phyloP scores from a whole-genome alignment of 2,329 filamentous ascomycete species.

The Harringtonia aguacate region DNA sequence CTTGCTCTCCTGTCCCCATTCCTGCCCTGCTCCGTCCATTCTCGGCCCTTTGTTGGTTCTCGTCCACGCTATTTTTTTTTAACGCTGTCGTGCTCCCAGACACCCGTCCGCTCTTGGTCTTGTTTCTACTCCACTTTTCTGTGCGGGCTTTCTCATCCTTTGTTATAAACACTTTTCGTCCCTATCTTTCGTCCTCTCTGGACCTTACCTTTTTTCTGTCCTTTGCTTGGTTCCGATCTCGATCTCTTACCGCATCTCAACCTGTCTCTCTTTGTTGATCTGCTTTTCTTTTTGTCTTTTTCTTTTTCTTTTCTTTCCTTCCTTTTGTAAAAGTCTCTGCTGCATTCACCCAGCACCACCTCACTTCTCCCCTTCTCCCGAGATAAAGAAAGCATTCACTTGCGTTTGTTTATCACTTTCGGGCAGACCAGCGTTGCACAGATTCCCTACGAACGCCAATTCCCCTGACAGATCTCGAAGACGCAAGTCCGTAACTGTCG shows the following conservation, averaged over 20 bases:
- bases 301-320: not conserved
- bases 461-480: too few relatives aligned
- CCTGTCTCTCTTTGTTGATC: not conserved
- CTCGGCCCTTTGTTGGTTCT: conserved; percentile 2
- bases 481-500: too few relatives aligned
- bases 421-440: not conserved
- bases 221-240: not conserved
- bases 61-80: not conserved
- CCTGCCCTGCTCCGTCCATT: not conserved
- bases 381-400: conserved; percentile 10
- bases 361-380: not conserved
- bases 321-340: not conserved
- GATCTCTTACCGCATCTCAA: not conserved
- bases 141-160: not conserved
- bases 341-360: not conserved
- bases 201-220: not conserved
- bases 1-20: too few relatives aligned
- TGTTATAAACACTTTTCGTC: conserved; percentile 7
- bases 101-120: not conserved
- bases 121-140: not conserved
- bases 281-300: not conserved
- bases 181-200: not conserved
- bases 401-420: conserved; percentile 9
- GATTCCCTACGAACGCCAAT: too few relatives aligned
- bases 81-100: too few relatives aligned